Base-by-base conservation (phyloP, 148 eudicot species). In the Rhododendron mucronatum region DNA sequence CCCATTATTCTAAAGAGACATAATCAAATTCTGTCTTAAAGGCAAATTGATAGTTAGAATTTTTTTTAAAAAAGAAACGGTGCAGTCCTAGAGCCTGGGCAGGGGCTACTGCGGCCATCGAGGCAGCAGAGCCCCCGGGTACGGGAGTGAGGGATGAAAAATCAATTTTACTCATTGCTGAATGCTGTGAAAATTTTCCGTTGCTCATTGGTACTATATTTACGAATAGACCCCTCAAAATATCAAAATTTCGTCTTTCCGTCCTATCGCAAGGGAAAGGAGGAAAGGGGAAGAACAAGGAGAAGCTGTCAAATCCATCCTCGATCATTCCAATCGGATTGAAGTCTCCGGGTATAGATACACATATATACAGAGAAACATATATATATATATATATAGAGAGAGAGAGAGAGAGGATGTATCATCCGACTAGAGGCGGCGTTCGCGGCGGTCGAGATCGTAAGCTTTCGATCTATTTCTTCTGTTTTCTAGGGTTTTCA, bases 401-500 rank as follows among this genome's bases (percentile, higher is more conserved):
- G n/a, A n/a, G n/a, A n/a, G n/a, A 57, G 13, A 84, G 21, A 12
- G 47, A 48, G 20, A 85, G 51, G 5, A 96, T 96, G 99, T 96
- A 96, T 92, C 99, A 96, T 85, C 99, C 99, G 41, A 88, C 93
- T 20, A 92, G 98, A 91, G 97, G 98, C 80, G 98, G 99, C 28
- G 99, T 96, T 88, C 98, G 99, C 21, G 99, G 98, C 69, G 99
- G 99, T 74, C 94, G 97, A 75, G 99, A 96, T 93, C 99, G 99
- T 96, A 93, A 91, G 97, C 63, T 82, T 84, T 53, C 75, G 21
- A 65, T 26, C 20, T 78, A 26, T 85, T 53, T 59, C 28, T 55
- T 53, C 44, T 77, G n/a, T 74, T 79, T 67, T 53, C 39, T 85
- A 84, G 83, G 81, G 86, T 89, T 86, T 69, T 13, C 7, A 13